These are phyloP conservation scores for Carex myosuroides DNA, from an alignment of 176 grass and related monocot genomes.

Conservation along the genomic window DNA sequence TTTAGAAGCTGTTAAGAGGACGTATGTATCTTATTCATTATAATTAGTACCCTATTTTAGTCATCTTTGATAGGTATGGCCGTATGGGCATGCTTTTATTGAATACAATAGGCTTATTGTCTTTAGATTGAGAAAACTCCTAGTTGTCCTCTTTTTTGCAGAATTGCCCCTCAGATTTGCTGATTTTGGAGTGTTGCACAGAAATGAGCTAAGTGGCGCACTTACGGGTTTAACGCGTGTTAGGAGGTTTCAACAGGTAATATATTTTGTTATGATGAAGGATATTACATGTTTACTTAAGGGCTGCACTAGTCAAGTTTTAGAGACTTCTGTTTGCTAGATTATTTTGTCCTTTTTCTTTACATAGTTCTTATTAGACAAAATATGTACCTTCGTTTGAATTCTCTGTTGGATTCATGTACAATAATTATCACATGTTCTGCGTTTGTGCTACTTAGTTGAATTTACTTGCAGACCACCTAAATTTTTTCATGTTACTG, in stretches of 20 bases:
- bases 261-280: background rate
- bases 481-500: background rate
- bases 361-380: background rate
- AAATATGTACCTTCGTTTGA: background rate
- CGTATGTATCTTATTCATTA: background rate
- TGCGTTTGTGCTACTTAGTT: background rate
- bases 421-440: background rate
- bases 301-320: background rate
- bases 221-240: slow-evolving; percentile 98
- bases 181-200: slow-evolving; percentile 97
- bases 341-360: background rate
- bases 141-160: slow-evolving; percentile 29
- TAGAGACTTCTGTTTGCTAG: background rate
- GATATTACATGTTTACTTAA: background rate
- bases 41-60: background rate
- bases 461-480: background rate
- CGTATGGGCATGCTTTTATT: background rate
- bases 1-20: background rate
- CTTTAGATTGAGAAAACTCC: background rate
- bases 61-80: background rate
- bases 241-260: slow-evolving; percentile 99
- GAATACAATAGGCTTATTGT: background rate
- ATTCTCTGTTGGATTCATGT: background rate
- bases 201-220: slow-evolving; percentile 94
- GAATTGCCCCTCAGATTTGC: slow-evolving; percentile 92